Percentiles rank a stretch among this genome's conserved stretches.
These are phyloP conservation scores for Ostreobium quekettii DNA, from an alignment of 139 green algal genomes.

Conservation along the genomic window DNA sequence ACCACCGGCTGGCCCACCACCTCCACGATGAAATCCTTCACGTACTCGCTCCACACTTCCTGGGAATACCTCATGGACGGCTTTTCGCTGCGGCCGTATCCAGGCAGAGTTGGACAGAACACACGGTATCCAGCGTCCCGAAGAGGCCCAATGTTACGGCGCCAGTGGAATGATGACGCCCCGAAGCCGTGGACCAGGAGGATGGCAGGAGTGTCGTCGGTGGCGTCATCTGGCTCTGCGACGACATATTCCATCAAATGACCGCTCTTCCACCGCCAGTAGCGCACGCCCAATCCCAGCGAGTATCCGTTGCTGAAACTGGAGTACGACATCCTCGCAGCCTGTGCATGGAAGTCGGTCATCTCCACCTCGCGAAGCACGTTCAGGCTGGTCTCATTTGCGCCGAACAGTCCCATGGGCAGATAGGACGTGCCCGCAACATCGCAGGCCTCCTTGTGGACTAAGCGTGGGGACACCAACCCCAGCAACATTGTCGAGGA, in stretches of 20 bases:
- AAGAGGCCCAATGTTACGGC: slow-evolving; percentile 58
- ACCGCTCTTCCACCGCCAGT: slow-evolving; percentile 12
- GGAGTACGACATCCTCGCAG: background rate
- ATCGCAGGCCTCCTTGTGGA: background rate
- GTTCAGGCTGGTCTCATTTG: background rate
- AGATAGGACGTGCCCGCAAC: background rate
- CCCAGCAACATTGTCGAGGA: background rate
- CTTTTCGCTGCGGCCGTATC: slow-evolving; percentile 83
- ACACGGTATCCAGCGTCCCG: slow-evolving; percentile 50
- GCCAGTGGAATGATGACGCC: slow-evolving; percentile 89
- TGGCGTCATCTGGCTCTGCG: background rate
- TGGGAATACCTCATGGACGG: slow-evolving; percentile 69
- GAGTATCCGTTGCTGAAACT: background rate
- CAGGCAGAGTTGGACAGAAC: slow-evolving; percentile 8
- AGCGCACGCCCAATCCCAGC: too few species aligned
- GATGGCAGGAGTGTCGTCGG: slow-evolving; percentile 40
- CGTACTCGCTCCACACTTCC: slow-evolving; percentile 68
- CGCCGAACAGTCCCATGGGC: background rate
- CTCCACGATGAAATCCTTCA: slow-evolving; percentile 51
- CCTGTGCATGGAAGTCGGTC: background rate
- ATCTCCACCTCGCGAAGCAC: background rate
- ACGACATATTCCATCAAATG: background rate
- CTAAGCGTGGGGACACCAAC: background rate
- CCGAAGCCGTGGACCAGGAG: slow-evolving; percentile 94
- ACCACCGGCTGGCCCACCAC: slow-evolving; percentile 73